Evolutionary conservation across 2,329 filamentous ascomycete species (phyloP), one percentile per base, ranked within the genome.

Genomic region (Alternaria novae-zelandiae): DNA sequence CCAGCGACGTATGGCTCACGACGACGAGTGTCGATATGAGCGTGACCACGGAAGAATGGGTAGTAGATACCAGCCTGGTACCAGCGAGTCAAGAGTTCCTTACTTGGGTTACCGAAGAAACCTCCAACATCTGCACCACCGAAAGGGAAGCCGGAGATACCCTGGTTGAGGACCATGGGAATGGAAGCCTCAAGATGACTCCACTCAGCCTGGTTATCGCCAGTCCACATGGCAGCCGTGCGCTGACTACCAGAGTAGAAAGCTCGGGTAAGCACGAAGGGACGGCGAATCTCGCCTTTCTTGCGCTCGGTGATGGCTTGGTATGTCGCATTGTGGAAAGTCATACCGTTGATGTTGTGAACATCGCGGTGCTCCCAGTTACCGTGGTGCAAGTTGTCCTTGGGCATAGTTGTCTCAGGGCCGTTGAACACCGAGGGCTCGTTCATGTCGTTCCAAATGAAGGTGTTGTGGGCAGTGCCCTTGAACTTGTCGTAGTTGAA

Each of bases 391-490:
- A 99, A 82, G 78, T 99, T 99, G 83, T 99, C 96, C 82, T 97
- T 97, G 65, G 96, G 96, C 94, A 98, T 98, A 6, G 95, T 98
- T 4, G 94, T 97, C 81, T 99, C 96, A 0, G 96, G 96, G 0
- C 96, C 96, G 78, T 98, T 98, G 85, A 99, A 99, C 2, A 99
- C 96, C 0, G 96, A 98, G 0, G 96, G 96, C 83, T 99, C 96
- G 78, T 97, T 98, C 96, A 99, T 99, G 79, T 99, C 96, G 79
- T 99, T 99, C 96, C 96, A 99, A 73, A 99, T 89, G 81, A 93
- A 97, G 0, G 93, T 90, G 79, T 98, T 99, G 68, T 90, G 86
- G 72, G 90, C 86, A 1, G 93, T 93, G 51, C 94, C 94, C 80
- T 93, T 92, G 86, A 97, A 99, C 44, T 83, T 87, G 77, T 93